Conservation (phyloP, 2,329 filamentous ascomycete species). For the Macrophomina tecta region DNA sequence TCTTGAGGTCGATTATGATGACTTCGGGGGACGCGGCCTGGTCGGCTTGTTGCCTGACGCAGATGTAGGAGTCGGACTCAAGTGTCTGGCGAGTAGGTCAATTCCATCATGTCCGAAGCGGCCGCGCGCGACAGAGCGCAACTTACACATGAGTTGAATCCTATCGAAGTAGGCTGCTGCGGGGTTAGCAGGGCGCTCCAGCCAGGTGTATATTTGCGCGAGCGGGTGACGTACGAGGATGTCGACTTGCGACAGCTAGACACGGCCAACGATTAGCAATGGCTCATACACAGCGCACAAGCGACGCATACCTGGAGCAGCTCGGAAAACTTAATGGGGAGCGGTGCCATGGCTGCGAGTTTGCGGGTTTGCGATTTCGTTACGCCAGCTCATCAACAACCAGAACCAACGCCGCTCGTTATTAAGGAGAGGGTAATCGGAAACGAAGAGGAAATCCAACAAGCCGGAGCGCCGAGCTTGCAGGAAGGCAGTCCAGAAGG, state of each 20-base stretch:
- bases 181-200: conserved; percentile 37
- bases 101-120: conserved; percentile 9
- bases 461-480: conserved; percentile 28
- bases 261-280: conserved; percentile 39
- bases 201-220: conserved; percentile 27
- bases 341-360: conserved; percentile 64
- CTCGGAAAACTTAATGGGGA: conserved; percentile 94
- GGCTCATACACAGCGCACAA: conserved; percentile 12
- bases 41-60: conserved; percentile 83
- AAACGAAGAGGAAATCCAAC: conserved; percentile 41
- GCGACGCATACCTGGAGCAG: conserved; percentile 70
- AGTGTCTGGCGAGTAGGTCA: conserved; percentile 70
- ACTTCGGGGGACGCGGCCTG: conserved; percentile 87
- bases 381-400: conserved; percentile 43
- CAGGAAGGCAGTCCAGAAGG: conserved; percentile 24
- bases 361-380: conserved; percentile 35
- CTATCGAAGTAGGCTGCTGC: conserved; percentile 70
- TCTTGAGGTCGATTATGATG: conserved; percentile 97
- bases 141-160: conserved; percentile 86
- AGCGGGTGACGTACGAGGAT: conserved; percentile 51
- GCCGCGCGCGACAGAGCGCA: background rate
- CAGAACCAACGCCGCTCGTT: conserved; percentile 24
- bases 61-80: conserved; percentile 96
- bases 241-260: conserved; percentile 54
- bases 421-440: conserved; percentile 35